Evolutionary conservation across 305 asterid genomes (phyloP), one percentile per base, ranked within the genome.

Genomic region (Ruellia speciosa): DNA sequence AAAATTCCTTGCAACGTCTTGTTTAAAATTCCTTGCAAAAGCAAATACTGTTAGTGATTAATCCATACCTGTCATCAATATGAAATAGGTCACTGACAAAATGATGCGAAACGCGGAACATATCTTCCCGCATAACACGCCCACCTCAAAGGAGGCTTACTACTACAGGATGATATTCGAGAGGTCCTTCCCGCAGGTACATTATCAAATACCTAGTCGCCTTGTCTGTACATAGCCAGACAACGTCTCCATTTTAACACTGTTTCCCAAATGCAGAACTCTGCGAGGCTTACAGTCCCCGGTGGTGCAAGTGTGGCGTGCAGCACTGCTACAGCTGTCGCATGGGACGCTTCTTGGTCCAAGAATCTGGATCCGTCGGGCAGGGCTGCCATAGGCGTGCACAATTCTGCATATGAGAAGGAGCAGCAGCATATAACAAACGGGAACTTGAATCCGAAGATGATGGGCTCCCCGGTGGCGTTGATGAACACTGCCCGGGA

Each of bases 291-390:
- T 13, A 79, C 86, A 2, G 96, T 88, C 51, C 95, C 96, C 0
- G 95, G 96, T 0, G 96, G 96, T 34, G 79, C 96, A 0, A 85
- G 94, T 33, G 79, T 88, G 41, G 96, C 96, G 0, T 88, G 96
- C 78, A 84, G 98, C 76, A 90, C 98, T 0, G 79, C 95, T 7
- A 70, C 85, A 43, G 98, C 98, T 6, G 81, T 85, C 48, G 81
- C 69, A 54, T 90, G 98, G 98, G 98, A 90, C 2, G 85, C 82
- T 7, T 78, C 96, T 13, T 90, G 96, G 98, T 85, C 96, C 31
- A 75, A 79, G 58, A 87, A 85, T 59, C 80, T 87, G 5, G 98
- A 90, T 50, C 98, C 98, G 10, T 87, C 96, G 0, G 98, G 98
- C 24, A 68, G 98, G 73, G 96, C 98, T 9, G 98, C 98, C 56